A percentile compares a stretch with the other conserved stretches of the same genome.
Conservation (phyloP, 192 early-diverging fungal genomes). For the Gonapodya prolifera region DNA sequence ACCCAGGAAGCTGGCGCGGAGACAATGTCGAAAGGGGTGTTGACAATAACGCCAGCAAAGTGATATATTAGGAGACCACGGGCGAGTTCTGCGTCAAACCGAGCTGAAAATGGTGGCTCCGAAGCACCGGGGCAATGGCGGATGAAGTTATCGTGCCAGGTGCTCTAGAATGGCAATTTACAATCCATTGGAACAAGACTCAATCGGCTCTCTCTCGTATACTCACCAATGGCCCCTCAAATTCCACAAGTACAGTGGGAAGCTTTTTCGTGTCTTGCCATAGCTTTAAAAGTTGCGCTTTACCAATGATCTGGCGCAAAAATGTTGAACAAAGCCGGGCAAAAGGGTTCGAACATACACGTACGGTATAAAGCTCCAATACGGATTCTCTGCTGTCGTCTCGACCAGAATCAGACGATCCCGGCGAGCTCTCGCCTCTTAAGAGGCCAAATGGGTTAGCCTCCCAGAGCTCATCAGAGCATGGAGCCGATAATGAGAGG, state of each 20-base stretch:
- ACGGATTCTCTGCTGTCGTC: too few relatives aligned
- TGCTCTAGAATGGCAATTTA: neutral
- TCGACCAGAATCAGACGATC: too few relatives aligned
- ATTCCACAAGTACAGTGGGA: neutral
- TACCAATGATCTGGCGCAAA: neutral
- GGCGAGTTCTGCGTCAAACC: neutral
- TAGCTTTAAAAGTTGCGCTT: neutral
- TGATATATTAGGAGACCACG: neutral
- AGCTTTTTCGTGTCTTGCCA: neutral
- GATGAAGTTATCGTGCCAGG: neutral
- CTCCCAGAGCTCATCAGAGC: neutral
- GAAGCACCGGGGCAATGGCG: neutral
- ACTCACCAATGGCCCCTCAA: neutral
- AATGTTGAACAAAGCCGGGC: too few relatives aligned
- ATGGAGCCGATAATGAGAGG: neutral
- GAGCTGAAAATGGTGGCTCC: neutral
- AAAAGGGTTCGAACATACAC: neutral
- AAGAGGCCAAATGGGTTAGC: neutral
- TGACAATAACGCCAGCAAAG: neutral
- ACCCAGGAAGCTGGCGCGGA: neutral
- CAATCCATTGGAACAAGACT: neutral
- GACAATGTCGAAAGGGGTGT: neutral
- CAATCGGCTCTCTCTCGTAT: neutral
- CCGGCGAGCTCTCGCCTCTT: neutral
- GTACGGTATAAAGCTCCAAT: neutral